Evolutionary conservation across 2,329 filamentous ascomycete species (phyloP).

Genomic region (Passalora sequoiae): DNA sequence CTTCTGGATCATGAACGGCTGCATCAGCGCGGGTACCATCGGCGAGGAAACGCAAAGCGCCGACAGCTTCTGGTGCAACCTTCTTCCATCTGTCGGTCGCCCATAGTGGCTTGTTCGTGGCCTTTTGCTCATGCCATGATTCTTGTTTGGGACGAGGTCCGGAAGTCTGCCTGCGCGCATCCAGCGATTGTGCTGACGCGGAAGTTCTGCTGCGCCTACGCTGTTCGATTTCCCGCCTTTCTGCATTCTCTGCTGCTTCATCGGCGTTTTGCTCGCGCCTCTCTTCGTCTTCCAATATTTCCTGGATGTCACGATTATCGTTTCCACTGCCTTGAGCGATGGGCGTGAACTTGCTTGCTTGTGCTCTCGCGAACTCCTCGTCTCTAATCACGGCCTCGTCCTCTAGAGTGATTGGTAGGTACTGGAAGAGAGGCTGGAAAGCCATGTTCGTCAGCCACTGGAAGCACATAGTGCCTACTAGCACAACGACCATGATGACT

Average conservation of each 20-base stretch:
- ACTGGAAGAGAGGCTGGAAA: slow-evolving; percentile 79
- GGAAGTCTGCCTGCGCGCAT: neutral
- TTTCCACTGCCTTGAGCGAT: slow-evolving; percentile 17
- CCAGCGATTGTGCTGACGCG: slow-evolving; percentile 1
- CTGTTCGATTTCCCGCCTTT: slow-evolving; percentile 37
- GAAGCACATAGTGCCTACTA: slow-evolving; percentile 67
- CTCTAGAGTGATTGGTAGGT: slow-evolving; percentile 90
- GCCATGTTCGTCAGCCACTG: slow-evolving; percentile 76
- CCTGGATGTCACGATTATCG: slow-evolving; percentile 25
- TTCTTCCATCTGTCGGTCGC: slow-evolving; percentile 17
- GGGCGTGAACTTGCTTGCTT: slow-evolving; percentile 31
- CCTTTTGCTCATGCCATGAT: slow-evolving; percentile 13
- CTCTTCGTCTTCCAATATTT: slow-evolving; percentile 23
- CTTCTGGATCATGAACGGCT: slow-evolving; percentile 44
- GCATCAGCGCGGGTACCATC: slow-evolving; percentile 15
- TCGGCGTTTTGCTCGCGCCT: slow-evolving; percentile 30
- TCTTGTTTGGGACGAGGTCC: slow-evolving; percentile 8
- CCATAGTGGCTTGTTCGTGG: slow-evolving; percentile 11
- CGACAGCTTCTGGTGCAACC: slow-evolving; percentile 21
- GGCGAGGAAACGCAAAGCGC: slow-evolving; percentile 22
- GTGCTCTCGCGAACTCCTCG: slow-evolving; percentile 76
- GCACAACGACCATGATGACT: slow-evolving; percentile 73
- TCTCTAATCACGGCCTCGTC: slow-evolving; percentile 92
- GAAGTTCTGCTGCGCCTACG: slow-evolving; percentile 5
- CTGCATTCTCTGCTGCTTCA: slow-evolving; percentile 23